These are phyloP conservation scores for Diversispora epigaea DNA, from an alignment of 192 early-diverging fungal genomes.

Conservation along the genomic window DNA sequence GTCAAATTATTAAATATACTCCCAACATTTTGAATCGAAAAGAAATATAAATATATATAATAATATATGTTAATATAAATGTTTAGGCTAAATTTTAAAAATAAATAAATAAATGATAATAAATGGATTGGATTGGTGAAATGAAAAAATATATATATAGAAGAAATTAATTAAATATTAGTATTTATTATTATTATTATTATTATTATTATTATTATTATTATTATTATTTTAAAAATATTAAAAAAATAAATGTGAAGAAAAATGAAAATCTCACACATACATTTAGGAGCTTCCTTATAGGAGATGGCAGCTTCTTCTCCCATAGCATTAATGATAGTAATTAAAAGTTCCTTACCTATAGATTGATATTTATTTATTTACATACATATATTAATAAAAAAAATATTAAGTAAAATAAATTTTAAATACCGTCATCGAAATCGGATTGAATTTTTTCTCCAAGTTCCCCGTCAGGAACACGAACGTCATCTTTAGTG, in stretches of 20 bases:
- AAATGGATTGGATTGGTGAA: too few species aligned
- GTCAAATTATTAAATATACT: too few species aligned
- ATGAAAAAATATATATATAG: too few species aligned
- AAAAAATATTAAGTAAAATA: not conserved
- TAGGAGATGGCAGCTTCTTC: slow-evolving; percentile 81
- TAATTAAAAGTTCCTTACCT: slow-evolving; percentile 82
- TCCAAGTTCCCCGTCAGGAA: slow-evolving; percentile 83
- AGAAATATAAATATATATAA: too few species aligned
- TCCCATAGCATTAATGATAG: slow-evolving; percentile 87
- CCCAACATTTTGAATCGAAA: too few species aligned
- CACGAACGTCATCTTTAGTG: slow-evolving; percentile 96
- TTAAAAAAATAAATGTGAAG: not conserved
- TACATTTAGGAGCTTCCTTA: slow-evolving; percentile 71
- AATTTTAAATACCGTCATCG: slow-evolving; percentile 52
- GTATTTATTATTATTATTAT: too few species aligned
- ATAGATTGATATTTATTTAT: not conserved
- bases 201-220: too few species aligned
- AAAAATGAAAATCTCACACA: not conserved
- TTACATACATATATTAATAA: not conserved
- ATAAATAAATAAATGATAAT: too few species aligned
- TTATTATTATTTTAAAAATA: not conserved
- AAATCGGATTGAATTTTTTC: slow-evolving; percentile 72
- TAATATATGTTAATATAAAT: too few species aligned
- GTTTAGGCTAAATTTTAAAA: too few species aligned
- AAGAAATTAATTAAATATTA: too few species aligned